Percentiles rank a stretch among this genome's conserved stretches.
Evolutionary conservation across 257 asterid species (phyloP).

Genomic region (Rehmannia glutinosa): DNA sequence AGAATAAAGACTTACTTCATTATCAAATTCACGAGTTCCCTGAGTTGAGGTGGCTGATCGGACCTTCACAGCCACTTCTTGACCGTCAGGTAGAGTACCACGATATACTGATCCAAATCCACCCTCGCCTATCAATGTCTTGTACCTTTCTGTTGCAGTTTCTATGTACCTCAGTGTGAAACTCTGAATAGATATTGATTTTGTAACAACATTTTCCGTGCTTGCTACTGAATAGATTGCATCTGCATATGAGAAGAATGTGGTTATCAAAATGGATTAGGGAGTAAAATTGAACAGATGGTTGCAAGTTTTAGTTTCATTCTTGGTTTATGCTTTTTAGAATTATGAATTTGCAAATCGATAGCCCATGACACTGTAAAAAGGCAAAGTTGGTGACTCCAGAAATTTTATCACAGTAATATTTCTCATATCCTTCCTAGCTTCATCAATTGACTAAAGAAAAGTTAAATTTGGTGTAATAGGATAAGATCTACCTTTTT

Average conservation of each 20-base stretch:
- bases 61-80: slow-evolving; percentile 92
- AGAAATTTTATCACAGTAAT: too few relatives aligned
- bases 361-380: too few relatives aligned
- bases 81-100: slow-evolving; percentile 73
- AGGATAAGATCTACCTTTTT: too few relatives aligned
- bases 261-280: not conserved
- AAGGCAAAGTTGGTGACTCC: too few relatives aligned
- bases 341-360: too few relatives aligned
- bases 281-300: too few relatives aligned
- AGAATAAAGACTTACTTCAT: slow-evolving; percentile 79
- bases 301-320: too few relatives aligned
- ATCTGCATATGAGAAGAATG: slow-evolving; percentile 46
- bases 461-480: too few relatives aligned
- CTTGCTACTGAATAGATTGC: slow-evolving; percentile 70
- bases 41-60: slow-evolving; percentile 88
- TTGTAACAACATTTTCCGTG: slow-evolving; percentile 38
- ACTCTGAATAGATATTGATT: slow-evolving; percentile 48
- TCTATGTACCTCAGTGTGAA: slow-evolving; percentile 60
- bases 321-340: too few relatives aligned
- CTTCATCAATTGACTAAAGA: too few relatives aligned
- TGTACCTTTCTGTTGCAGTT: slow-evolving; percentile 61
- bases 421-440: too few relatives aligned
- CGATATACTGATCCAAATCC: slow-evolving; percentile 84
- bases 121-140: slow-evolving; percentile 84
- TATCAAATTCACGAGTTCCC: slow-evolving; percentile 84